Evolutionary conservation across 2,329 filamentous ascomycete species (phyloP).

Genomic region (Teratosphaeria gauchensis): DNA sequence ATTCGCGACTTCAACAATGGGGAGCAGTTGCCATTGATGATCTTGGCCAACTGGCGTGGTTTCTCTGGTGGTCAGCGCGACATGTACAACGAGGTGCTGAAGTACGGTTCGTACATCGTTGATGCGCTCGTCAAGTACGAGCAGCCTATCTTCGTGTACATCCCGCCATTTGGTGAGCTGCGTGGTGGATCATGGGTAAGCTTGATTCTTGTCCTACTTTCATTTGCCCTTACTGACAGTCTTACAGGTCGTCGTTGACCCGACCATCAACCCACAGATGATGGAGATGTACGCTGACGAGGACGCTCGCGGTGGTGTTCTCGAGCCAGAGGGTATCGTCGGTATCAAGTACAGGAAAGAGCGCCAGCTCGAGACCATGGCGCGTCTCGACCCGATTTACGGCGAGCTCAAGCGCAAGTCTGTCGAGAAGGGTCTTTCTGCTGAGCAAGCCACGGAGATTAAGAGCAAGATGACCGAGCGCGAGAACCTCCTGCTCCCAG

Average conservation of each 20-base stretch:
- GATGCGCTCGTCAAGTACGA: slow-evolving; percentile 97
- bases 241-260: slow-evolving; percentile 76
- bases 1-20: slow-evolving; percentile 99
- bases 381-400: slow-evolving; percentile 78
- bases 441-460: slow-evolving; percentile 67
- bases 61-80: slow-evolving; percentile 99
- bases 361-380: slow-evolving; percentile 95
- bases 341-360: slow-evolving; percentile 98
- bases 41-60: slow-evolving; percentile 98
- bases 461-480: slow-evolving; percentile 76
- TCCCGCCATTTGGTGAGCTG: slow-evolving; percentile 90
- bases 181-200: slow-evolving; percentile 91
- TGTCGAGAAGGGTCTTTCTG: slow-evolving; percentile 54
- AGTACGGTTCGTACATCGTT: slow-evolving; percentile 98
- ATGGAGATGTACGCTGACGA: slow-evolving; percentile 99
- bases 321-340: slow-evolving; percentile 96
- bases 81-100: slow-evolving; percentile 99
- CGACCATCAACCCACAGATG: slow-evolving; percentile 87
- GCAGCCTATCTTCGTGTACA: slow-evolving; percentile 98
- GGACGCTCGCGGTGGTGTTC: slow-evolving; percentile 88
- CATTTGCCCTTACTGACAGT: slow-evolving; percentile 23
- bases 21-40: slow-evolving; percentile 97
- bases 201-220: slow-evolving; percentile 9
- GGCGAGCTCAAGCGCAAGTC: slow-evolving; percentile 73
- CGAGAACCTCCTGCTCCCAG: slow-evolving; percentile 79